phyloP scores from a whole-genome alignment of 2,329 filamentous ascomycete species.

The Sporothrix brunneoviolacea region DNA sequence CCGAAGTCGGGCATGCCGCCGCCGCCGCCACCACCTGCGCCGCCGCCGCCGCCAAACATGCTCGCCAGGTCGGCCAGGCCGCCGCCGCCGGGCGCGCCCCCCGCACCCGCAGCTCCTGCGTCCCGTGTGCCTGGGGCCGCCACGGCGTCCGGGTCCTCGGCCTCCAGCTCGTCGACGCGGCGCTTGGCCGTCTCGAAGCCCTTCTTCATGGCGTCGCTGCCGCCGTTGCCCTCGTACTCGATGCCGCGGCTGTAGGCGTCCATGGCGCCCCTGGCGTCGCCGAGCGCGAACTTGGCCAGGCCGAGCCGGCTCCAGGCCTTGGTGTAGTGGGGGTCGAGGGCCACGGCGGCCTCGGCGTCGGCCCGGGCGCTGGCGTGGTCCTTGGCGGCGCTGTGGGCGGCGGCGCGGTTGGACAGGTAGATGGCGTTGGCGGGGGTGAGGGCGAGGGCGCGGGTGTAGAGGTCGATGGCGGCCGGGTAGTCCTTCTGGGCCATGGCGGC shows the following conservation, averaged over 20 bases:
- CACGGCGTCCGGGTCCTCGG: slow-evolving; percentile 37
- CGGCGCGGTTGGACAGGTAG: slow-evolving; percentile 95
- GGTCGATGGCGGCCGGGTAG: slow-evolving; percentile 71
- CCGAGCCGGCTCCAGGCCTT: slow-evolving; percentile 96
- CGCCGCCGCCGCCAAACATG: slow-evolving; percentile 59
- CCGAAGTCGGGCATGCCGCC: slow-evolving; percentile 82
- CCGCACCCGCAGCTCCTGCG: slow-evolving; percentile 28
- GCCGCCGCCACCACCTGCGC: slow-evolving; percentile 50
- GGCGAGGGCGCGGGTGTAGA: slow-evolving; percentile 80
- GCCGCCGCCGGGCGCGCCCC: slow-evolving; percentile 67
- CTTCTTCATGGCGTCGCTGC: slow-evolving; percentile 95
- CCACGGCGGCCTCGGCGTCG: slow-evolving; percentile 86
- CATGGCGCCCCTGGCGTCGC: slow-evolving; percentile 85
- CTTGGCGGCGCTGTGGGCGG: slow-evolving; percentile 77
- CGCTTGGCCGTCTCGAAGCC: slow-evolving; percentile 90
- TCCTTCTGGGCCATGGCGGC: slow-evolving; percentile 93
- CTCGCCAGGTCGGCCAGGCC: slow-evolving; percentile 63
- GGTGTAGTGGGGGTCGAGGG: slow-evolving; percentile 84
- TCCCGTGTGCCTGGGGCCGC: too few species aligned
- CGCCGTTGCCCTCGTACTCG: slow-evolving; percentile 86
- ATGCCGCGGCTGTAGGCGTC: slow-evolving; percentile 92
- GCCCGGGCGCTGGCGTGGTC: slow-evolving; percentile 78
- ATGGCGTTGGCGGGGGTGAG: slow-evolving; percentile 83
- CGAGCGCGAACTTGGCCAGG: slow-evolving; percentile 83
- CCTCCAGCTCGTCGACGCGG: slow-evolving; percentile 70